phyloP scores from a whole-genome alignment of 257 asterid genomes.

The Vinca minor region DNA sequence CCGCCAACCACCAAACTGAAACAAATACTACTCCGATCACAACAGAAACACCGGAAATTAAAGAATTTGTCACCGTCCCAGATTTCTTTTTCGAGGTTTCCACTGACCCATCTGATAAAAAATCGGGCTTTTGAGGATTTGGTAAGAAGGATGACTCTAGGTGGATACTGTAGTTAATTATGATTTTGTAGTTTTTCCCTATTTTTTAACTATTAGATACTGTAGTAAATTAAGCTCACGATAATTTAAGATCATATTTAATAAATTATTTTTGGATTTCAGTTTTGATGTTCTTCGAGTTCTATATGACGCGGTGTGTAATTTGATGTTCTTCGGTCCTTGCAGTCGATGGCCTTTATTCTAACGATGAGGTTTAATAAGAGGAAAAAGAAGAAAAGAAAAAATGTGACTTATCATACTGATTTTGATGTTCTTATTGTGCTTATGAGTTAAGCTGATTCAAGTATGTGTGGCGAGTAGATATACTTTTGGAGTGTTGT shows the following conservation, averaged over 20 bases:
- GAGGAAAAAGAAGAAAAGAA: neutral
- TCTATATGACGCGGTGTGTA: too few relatives aligned
- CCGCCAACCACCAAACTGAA: slow-evolving; percentile 51
- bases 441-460: neutral
- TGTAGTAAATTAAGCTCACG: too few relatives aligned
- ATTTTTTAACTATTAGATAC: too few relatives aligned
- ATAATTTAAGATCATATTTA: too few relatives aligned
- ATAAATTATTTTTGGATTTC: too few relatives aligned
- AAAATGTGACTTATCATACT: neutral
- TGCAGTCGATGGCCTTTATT: neutral
- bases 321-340: too few relatives aligned
- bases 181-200: too few relatives aligned
- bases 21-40: slow-evolving; percentile 48
- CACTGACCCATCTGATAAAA: slow-evolving; percentile 29
- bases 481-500: neutral
- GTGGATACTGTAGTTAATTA: neutral
- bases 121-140: slow-evolving; percentile 37
- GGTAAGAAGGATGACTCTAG: too few relatives aligned
- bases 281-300: too few relatives aligned
- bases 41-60: slow-evolving; percentile 50
- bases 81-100: slow-evolving; percentile 27
- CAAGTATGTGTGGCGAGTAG: neutral
- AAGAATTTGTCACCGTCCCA: slow-evolving; percentile 39
- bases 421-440: neutral
- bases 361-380: neutral